A percentile compares a stretch with the other conserved stretches of the same genome.
phyloP scores from a whole-genome alignment of 2,329 filamentous ascomycete species.

The Trichoderma sp. region DNA sequence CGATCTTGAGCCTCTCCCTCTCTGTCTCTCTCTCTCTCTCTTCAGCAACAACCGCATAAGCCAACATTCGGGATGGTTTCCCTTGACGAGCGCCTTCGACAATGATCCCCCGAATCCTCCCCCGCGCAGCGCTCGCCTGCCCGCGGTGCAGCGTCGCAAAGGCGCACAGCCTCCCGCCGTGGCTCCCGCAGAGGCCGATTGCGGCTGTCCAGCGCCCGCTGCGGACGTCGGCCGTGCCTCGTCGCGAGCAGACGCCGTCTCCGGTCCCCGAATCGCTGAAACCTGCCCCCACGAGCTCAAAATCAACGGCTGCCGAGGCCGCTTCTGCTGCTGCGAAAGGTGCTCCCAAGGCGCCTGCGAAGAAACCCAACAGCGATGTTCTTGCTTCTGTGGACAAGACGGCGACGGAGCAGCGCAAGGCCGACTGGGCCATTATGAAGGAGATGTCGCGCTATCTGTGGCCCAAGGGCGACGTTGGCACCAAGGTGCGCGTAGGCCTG shows the following conservation, averaged over 20 bases:
- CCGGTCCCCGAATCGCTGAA: slow-evolving; percentile 29
- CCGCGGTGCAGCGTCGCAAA: slow-evolving; percentile 37
- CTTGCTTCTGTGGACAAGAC: slow-evolving; percentile 48
- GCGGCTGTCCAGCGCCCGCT: slow-evolving; percentile 36
- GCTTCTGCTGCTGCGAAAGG: background rate
- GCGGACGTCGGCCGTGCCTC: slow-evolving; percentile 39
- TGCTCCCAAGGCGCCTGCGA: slow-evolving; percentile 26
- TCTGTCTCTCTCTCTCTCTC: background rate
- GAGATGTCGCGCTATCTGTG: slow-evolving; percentile 96
- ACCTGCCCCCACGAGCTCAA: slow-evolving; percentile 31
- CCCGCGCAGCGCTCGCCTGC: slow-evolving; percentile 40
- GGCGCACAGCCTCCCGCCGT: slow-evolving; percentile 36
- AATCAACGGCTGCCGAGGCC: slow-evolving; percentile 1
- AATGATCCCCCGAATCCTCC: slow-evolving; percentile 45
- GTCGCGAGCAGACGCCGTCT: slow-evolving; percentile 35
- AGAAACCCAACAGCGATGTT: slow-evolving; percentile 37
- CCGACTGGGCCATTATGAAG: slow-evolving; percentile 97
- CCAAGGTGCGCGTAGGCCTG: slow-evolving; percentile 80
- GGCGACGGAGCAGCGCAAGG: slow-evolving; percentile 87
- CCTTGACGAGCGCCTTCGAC: slow-evolving; percentile 34
- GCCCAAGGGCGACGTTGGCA: slow-evolving; percentile 77
- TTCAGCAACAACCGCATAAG: too few relatives aligned
- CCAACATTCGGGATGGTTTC: slow-evolving; percentile 30
- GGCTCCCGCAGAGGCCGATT: slow-evolving; percentile 37
- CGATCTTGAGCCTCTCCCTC: background rate